Evolutionary conservation across 768 basidiomycete species (phyloP), one percentile per base, ranked within the genome.

Genomic region (Saitozyma sp.): DNA sequence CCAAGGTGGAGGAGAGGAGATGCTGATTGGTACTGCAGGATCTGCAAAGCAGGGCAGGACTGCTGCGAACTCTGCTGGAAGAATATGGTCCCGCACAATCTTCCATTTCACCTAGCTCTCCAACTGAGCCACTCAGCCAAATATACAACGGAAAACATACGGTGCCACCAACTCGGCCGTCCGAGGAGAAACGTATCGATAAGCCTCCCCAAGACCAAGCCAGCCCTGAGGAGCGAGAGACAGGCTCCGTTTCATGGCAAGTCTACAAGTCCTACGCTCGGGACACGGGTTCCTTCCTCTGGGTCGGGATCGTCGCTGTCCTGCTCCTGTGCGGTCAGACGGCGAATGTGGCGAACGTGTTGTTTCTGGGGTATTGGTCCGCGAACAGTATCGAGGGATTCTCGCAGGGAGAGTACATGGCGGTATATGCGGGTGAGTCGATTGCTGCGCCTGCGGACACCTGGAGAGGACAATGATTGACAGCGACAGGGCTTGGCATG

Each of bases 351-450:
- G 85, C 83, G 0, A 87, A 85, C 65, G 87, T 84, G 40, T 74
- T 91, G 5, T 86, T 88, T 80, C 82, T 91, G 17, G 88, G 88
- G 0, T 89, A 86, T 67, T 91, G 89, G 89, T 86, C 86, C 0
- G 81, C 82, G 0, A 61, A 80, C 16, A 84, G 80, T n/a, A 84
- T 90, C 16, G 62, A 67, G 6, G 83, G 85, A 2, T 87, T 89
- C 71, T 73, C 45, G 4, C 84, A 88, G 72, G 84, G 83, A 0
- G 80, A 86, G 41, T 91, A 91, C 75, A 90, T 91, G 84, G 88
- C 74, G 0, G 68, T 83, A 1, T 84, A 84, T 69, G 82, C 82
- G 11, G 80, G 78, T 37, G n/a, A 9, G 42, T 56, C 11, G 41
- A 29, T 46, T 52, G 10, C 51, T 11, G 17, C 16, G 51, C 7